Percentiles rank a stretch among this genome's conserved stretches.
Evolutionary conservation across 768 basidiomycete species (phyloP).

Genomic region (Phylloporus arenicola): DNA sequence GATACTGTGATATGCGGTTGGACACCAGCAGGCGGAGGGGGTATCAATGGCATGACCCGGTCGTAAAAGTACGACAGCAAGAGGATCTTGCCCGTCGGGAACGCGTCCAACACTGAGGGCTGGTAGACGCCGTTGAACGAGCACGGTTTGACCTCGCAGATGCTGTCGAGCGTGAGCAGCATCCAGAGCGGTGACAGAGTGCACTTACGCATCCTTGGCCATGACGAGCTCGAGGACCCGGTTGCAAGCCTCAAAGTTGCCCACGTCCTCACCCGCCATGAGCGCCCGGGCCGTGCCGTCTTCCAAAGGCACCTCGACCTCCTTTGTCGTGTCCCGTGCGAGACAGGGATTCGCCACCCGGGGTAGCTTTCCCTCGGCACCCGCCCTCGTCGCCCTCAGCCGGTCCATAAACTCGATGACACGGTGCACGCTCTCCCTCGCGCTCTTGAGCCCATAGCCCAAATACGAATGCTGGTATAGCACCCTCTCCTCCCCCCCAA

Average conservation of each 20-base stretch:
- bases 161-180: slow-evolving; percentile 33
- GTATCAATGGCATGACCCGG: slow-evolving; percentile 75
- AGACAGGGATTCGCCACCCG: slow-evolving; percentile 70
- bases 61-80: slow-evolving; percentile 99
- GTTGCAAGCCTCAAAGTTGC: slow-evolving; percentile 82
- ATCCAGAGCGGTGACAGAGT: not conserved
- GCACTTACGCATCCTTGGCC: slow-evolving; percentile 89
- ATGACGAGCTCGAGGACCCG: slow-evolving; percentile 81
- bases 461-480: slow-evolving; percentile 98
- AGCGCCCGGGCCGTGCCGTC: slow-evolving; percentile 54
- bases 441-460: slow-evolving; percentile 92
- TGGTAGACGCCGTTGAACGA: slow-evolving; percentile 98
- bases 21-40: slow-evolving; percentile 17
- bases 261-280: slow-evolving; percentile 81
- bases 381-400: slow-evolving; percentile 28
- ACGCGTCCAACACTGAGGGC: slow-evolving; percentile 83
- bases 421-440: slow-evolving; percentile 77
- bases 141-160: slow-evolving; percentile 90
- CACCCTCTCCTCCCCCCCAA: slow-evolving; percentile 64
- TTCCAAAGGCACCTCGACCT: slow-evolving; percentile 57
- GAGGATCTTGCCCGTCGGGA: slow-evolving; percentile 78
- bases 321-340: slow-evolving; percentile 54
- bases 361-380: slow-evolving; percentile 1
- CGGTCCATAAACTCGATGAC: slow-evolving; percentile 82
- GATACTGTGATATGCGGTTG: slow-evolving; percentile 42